These are phyloP conservation scores for Elsinoe arachidis DNA, from an alignment of 2,329 filamentous ascomycete species.

Conservation along the genomic window DNA sequence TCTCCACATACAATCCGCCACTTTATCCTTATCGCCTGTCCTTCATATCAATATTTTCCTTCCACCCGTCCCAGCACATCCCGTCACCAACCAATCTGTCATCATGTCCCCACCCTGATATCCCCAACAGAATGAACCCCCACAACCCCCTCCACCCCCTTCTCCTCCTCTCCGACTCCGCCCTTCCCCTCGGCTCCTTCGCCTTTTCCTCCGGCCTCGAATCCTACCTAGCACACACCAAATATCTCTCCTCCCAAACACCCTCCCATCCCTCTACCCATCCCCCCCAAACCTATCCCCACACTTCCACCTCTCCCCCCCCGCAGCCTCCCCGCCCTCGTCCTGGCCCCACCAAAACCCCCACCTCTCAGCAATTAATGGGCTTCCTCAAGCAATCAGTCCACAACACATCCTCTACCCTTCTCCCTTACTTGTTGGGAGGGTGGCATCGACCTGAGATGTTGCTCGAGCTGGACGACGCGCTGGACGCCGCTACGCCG, in stretches of 20 bases:
- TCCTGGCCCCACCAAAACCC: slow-evolving; percentile 21
- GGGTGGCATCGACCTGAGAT: slow-evolving; percentile 49
- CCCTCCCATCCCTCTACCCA: no score
- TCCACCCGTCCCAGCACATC: no score
- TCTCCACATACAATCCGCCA: no score
- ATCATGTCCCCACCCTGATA: not conserved
- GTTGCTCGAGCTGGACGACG: slow-evolving; percentile 59
- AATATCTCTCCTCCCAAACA: slow-evolving; percentile 50
- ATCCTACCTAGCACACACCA: slow-evolving; percentile 64
- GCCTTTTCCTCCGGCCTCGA: slow-evolving; percentile 77
- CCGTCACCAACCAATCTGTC: not conserved
- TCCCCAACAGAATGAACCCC: not conserved
- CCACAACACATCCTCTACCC: slow-evolving; percentile 60
- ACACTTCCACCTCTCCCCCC: no score
- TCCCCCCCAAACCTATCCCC: no score
- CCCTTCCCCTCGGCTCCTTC: slow-evolving; percentile 75
- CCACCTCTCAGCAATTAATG: slow-evolving; percentile 41
- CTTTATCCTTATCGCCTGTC: no score
- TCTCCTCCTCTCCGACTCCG: slow-evolving; percentile 70
- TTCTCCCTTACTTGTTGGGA: slow-evolving; percentile 65
- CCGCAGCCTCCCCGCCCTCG: no score
- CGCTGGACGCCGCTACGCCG: slow-evolving; percentile 64
- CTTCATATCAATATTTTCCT: no score
- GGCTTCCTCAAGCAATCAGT: slow-evolving; percentile 63
- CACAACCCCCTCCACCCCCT: slow-evolving; percentile 51